Evolutionary conservation across 164 flowering plant genomes (phyloP), one percentile per base, ranked within the genome.

Genomic region (Santalum album): DNA sequence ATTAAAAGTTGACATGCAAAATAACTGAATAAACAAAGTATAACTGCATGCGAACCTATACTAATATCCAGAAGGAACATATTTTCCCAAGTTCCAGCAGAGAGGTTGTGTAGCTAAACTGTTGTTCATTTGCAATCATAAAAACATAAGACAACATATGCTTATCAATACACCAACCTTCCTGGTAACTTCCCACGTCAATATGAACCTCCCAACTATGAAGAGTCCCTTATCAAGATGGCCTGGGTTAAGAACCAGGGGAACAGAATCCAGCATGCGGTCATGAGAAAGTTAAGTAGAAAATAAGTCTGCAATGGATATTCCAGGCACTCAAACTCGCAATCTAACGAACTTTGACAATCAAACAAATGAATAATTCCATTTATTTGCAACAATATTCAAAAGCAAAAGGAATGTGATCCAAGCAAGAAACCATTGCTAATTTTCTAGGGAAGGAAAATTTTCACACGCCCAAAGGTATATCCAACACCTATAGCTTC

Each of bases 261-360:
- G 53, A 25, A 60, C 45, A 66, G 54, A 54, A 54, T 61, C 66
- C 75, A 67, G 66, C 55, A 54, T 34, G 58, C 51, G 49, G 43
- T 62, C 62, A 63, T 50, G 54, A 58, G 57, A 50, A 38, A 49
- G 43, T 54, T 55, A 64, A 49, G 56, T 44, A 20, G 49, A 20
- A 59, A 22, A 53, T 32, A 20, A 18, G 57, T 57, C 63, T 61
- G 61, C 62, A 64, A 54, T 56, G 47, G 58, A 65, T 45, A 61
- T 47, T 55, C 43, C 32, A 46, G 54, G 24, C 55, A 59, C 64
- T 55, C 49, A 70, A 70, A 55, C 40, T 1, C 49, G 56, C 46
- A 59, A 49, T 56, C 56, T 43, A 54, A 42, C 34, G 46, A 55
- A 56, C 42, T 23, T 51, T 39, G 15, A 54, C 52, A 60, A 36